Evolutionary conservation across 1,284 basidiomycete species (phyloP).

Genomic region (Boletellus deceptivus): DNA sequence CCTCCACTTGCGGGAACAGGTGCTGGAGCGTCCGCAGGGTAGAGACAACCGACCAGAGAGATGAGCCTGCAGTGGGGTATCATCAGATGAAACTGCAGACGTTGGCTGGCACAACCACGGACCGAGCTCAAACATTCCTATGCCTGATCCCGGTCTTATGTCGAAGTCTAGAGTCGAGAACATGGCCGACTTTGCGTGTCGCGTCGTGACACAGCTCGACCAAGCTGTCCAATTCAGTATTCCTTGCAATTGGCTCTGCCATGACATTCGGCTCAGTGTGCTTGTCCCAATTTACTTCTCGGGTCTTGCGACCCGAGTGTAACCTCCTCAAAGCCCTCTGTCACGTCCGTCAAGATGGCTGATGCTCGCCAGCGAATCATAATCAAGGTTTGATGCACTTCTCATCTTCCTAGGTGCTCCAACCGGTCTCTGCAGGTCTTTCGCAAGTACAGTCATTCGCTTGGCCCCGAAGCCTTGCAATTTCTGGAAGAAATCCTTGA

Average conservation of each 20-base stretch:
- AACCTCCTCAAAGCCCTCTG: neutral
- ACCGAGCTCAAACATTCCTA: constrained; percentile 81
- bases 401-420: neutral
- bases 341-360: constrained; percentile 31
- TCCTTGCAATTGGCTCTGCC: neutral
- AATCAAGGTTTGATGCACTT: constrained; percentile 51
- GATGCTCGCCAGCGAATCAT: constrained; percentile 55
- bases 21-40: constrained; percentile 60
- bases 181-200: constrained; percentile 38
- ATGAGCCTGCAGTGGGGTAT: constrained; percentile 52
- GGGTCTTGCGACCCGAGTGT: too few relatives aligned
- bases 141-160: constrained; percentile 71
- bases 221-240: constrained; percentile 15
- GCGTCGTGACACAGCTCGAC: neutral
- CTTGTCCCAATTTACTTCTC: neutral
- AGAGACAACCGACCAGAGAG: constrained; percentile 80
- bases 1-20: constrained; percentile 75
- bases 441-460: constrained; percentile 79
- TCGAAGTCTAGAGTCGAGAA: constrained; percentile 70
- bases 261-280: too few relatives aligned
- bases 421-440: constrained; percentile 53
- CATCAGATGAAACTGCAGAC: constrained; percentile 3
- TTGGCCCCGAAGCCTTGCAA: constrained; percentile 71
- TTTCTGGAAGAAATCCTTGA: constrained; percentile 69
- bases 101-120: constrained; percentile 1